Evolutionary conservation across 257 asterid species (phyloP), one percentile per base, ranked within the genome.

Genomic region (Anisodus acutangulus): DNA sequence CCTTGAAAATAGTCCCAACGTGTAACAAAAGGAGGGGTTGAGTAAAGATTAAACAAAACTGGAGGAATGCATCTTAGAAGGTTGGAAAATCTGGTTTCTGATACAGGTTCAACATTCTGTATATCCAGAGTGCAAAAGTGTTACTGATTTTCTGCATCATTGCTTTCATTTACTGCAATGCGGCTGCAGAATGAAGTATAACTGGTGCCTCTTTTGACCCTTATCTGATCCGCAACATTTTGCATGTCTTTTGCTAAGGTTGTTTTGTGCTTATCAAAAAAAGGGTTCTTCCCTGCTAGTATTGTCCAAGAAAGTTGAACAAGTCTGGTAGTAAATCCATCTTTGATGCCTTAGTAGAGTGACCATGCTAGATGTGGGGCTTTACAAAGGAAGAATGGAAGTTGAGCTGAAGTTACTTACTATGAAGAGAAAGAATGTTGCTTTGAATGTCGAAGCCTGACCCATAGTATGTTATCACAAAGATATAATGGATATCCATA

Each of bases 171-270:
- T 74, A 74, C 60, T 49, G 6, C 43, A 49, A 37, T 49, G 43
- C 19, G 62, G 80, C 80, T 74, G 81, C 81, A 47, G 81, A 22
- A 6, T 74, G 80, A 69, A 69, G 72, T 66, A 66, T 66, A 31
- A 66, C 6, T 22, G 69, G 53, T 69, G 51, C 4, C 54, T 69
- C 54, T 8, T 15, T 41, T n/a, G 12, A 49, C 8, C 19, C 62
- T 49, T 49, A 49, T 72, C 43, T 74, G 62, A 76, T 51, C 81
- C 2, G 12, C 60, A 51, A 3, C 45, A 74, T 49, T 74, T 74
- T 74, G 2, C 45, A 22, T 49, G 60, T 74, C 41, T 47, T 45
- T 74, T 49, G 13, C 41, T 72, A 19, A 19, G 4, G 39, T 7
- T n/a, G 16, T 47, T 66, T 41, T 43, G 0, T 70, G 79, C 79